Percentiles rank a stretch among this genome's conserved stretches.
Evolutionary conservation across 208 protist genomes (phyloP).

Genomic region (Wallacemonas sp.): DNA sequence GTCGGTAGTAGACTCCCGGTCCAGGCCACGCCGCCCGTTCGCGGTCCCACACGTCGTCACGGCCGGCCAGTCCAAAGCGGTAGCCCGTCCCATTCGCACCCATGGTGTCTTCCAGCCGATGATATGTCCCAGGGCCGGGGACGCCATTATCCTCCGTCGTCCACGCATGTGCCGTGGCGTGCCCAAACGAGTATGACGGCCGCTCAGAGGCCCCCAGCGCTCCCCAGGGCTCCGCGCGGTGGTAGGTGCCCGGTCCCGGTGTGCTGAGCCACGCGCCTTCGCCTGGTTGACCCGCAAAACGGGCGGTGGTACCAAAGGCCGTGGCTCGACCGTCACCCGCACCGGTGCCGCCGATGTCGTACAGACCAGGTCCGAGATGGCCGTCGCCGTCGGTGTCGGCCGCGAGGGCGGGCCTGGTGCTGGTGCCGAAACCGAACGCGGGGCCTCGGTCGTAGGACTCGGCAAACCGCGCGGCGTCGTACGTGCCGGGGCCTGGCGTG

Average conservation of each 20-base stretch:
- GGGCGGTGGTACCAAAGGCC: constrained; percentile 27
- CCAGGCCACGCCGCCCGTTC: neutral
- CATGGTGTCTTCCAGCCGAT: neutral
- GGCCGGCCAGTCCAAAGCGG: neutral
- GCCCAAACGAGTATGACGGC: neutral
- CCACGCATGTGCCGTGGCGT: neutral
- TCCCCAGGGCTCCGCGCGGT: neutral
- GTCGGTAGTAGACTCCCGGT: neutral
- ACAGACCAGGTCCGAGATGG: constrained; percentile 37
- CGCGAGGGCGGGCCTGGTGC: no score
- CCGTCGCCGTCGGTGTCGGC: neutral
- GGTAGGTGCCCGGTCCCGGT: constrained; percentile 30
- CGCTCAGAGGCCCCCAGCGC: neutral
- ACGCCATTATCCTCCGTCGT: neutral
- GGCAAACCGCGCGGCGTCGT: constrained; percentile 19
- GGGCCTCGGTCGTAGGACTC: constrained; percentile 3
- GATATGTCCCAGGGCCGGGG: constrained; percentile 19
- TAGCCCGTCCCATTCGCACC: neutral
- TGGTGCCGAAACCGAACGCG: constrained; percentile 15
- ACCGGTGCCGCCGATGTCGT: constrained; percentile 22
- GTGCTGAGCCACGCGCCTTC: neutral
- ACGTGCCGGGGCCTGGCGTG: constrained; percentile 33
- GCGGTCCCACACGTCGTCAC: neutral
- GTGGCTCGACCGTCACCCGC: constrained; percentile 7
- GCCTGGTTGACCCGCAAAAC: neutral